Percentiles rank a stretch among this genome's conserved stretches.
Evolutionary conservation across 2,329 filamentous ascomycete genomes (phyloP).

Genomic region (Fusarium globosum): DNA sequence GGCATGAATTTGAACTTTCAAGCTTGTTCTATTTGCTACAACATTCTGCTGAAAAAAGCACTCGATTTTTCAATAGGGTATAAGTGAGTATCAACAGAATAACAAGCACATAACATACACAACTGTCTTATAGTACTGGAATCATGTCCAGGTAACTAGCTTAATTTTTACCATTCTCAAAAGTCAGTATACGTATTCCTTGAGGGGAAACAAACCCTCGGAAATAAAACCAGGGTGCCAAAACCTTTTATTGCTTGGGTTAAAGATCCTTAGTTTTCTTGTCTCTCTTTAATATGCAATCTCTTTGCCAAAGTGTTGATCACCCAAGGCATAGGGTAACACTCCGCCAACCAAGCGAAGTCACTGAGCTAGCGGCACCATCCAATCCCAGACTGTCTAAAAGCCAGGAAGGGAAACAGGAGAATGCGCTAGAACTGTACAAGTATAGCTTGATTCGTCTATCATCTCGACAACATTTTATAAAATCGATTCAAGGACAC

Average conservation of each 20-base stretch:
- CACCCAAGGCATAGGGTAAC: not conserved
- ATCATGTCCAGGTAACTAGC: no score
- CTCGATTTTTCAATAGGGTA: no score
- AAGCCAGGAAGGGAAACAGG: conserved; percentile 14
- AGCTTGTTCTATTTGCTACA: accelerated
- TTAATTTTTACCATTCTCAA: no score
- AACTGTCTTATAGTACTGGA: accelerated
- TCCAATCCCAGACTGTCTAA: conserved; percentile 11
- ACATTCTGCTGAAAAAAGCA: accelerated
- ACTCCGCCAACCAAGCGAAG: not conserved
- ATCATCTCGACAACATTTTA: not conserved
- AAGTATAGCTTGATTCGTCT: conserved; percentile 7
- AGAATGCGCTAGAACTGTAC: conserved; percentile 2
- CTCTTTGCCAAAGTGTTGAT: not conserved
- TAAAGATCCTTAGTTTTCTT: no score
- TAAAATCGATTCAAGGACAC: no score
- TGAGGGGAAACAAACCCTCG: no score
- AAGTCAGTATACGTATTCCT: no score
- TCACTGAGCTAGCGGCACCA: not conserved
- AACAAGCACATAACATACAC: not conserved
- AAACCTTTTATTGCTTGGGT: no score
- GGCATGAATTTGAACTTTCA: no score
- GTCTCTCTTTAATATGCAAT: not conserved
- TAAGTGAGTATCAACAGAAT: no score
- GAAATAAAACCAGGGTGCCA: no score